phyloP scores from a whole-genome alignment of 2,329 filamentous ascomycete genomes.

The Pseudogymnoascus sp. region DNA sequence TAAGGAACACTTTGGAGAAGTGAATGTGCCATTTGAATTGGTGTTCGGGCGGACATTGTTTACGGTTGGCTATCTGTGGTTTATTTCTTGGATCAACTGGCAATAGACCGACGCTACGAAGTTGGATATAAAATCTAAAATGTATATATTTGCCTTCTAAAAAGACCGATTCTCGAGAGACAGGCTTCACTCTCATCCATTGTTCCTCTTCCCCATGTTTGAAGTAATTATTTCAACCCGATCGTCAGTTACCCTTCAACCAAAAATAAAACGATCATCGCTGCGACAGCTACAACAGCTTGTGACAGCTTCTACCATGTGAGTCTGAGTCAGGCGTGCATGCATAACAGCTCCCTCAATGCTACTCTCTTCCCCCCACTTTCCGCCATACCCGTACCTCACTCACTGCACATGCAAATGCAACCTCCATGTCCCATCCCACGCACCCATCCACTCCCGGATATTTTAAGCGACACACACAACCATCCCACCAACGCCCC shows the following conservation, averaged over 20 bases:
- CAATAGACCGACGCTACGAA: not conserved
- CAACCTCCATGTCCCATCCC: not conserved
- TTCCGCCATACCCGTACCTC: not conserved
- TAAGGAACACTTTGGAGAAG: not conserved
- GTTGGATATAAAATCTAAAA: not conserved
- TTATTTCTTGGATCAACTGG: not conserved
- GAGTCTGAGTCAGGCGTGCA: not conserved
- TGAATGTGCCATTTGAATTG: not conserved
- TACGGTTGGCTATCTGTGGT: not conserved
- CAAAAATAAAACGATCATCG: not conserved
- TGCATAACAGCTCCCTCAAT: not conserved
- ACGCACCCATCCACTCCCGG: not conserved
- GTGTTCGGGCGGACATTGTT: not conserved
- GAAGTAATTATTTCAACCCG: not conserved
- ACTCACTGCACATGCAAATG: constrained; percentile 8
- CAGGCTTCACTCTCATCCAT: not conserved
- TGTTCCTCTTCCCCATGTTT: not conserved
- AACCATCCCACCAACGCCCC: not conserved
- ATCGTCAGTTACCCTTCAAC: not conserved
- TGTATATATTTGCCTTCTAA: not conserved
- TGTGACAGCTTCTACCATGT: not conserved
- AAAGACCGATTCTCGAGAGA: not conserved
- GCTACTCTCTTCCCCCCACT: not conserved
- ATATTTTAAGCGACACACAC: not conserved
- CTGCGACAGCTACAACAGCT: not conserved